Evolutionary conservation across 73 alveolate species (phyloP), one percentile per base, ranked within the genome.

Genomic region (Paramecium biaurelia): DNA sequence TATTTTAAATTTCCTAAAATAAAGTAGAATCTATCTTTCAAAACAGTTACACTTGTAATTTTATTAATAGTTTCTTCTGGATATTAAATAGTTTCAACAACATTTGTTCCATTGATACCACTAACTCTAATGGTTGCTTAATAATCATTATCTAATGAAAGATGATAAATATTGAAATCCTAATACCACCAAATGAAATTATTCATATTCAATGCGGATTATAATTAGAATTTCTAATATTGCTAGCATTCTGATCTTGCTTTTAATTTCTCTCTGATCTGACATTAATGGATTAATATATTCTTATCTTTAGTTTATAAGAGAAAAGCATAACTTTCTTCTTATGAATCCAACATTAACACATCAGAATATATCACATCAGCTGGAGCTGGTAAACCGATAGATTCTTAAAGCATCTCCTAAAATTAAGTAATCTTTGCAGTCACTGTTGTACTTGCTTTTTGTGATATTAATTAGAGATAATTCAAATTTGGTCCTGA

Each of bases 401-500:
- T 47, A 12, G 45, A 23, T 79, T 47, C 74, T 11, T 43, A n/a
- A 7, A 43, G 34, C 56, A 79, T 30, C n/a, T 79, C 90, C 26
- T 47, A 42, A 23, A 79, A 24, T 32, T 47, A 5, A 23, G 34
- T 24, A 10, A 79, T 79, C 15, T 79, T 79, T 1, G 90, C 74
- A 5, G 45, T 79, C n/a, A 79, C 90, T 42, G 90, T 18, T 42
- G 90, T 26, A 21, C 5, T 18, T 5, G 10, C 43, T 7, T 12
- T 1, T 42, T 43, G 4, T 10, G 76, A 30, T 43, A 30, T 3
- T 21, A 79, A 41, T 21, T 79, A 23, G 23, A 10, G 20, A 34
- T 79, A 79, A 30, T 79, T 42, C 30, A 43, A 37, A 23, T 79
- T 79, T n/a, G 90, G 90, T 42, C 90, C 87, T 4, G 87, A 74